Evolutionary conservation across 495 filamentous ascomycete genomes (phyloP).

Genomic region (Xylaria cubensis): DNA sequence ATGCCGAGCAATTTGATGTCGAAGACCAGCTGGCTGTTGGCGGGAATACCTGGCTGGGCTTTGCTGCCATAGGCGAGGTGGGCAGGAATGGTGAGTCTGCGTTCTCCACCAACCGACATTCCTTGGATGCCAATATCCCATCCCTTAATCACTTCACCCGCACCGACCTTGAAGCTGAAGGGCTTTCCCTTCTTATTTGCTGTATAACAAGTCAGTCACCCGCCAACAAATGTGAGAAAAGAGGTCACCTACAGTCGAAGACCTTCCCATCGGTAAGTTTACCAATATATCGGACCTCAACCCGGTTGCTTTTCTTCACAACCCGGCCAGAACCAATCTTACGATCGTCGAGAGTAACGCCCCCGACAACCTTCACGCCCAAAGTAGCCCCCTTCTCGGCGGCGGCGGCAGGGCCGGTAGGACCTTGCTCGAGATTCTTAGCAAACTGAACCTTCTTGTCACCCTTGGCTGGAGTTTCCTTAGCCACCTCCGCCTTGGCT

Average conservation of each 20-base stretch:
- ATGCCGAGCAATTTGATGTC: conserved; percentile 86
- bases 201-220: conserved; percentile 49
- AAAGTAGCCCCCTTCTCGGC: conserved; percentile 55
- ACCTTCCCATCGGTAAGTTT: conserved; percentile 91
- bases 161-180: conserved; percentile 91
- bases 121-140: conserved; percentile 95
- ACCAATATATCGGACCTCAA: conserved; percentile 96
- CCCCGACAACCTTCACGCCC: conserved; percentile 78
- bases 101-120: conserved; percentile 92
- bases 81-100: conserved; percentile 85
- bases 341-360: conserved; percentile 92
- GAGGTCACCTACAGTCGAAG: conserved; percentile 77
- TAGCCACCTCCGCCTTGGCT: conserved; percentile 56
- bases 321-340: conserved; percentile 82
- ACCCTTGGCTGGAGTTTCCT: conserved; percentile 60
- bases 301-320: conserved; percentile 83
- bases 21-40: conserved; percentile 88
- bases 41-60: conserved; percentile 78
- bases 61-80: conserved; percentile 86
- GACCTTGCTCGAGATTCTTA: conserved; percentile 96
- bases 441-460: conserved; percentile 99
- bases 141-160: conserved; percentile 96
- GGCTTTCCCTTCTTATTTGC: conserved; percentile 98
- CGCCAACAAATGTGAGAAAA: neutral
- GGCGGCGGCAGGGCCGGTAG: conserved; percentile 67